These are phyloP conservation scores for Zalaria obscura DNA, from an alignment of 2,329 filamentous ascomycete genomes.

Conservation along the genomic window DNA sequence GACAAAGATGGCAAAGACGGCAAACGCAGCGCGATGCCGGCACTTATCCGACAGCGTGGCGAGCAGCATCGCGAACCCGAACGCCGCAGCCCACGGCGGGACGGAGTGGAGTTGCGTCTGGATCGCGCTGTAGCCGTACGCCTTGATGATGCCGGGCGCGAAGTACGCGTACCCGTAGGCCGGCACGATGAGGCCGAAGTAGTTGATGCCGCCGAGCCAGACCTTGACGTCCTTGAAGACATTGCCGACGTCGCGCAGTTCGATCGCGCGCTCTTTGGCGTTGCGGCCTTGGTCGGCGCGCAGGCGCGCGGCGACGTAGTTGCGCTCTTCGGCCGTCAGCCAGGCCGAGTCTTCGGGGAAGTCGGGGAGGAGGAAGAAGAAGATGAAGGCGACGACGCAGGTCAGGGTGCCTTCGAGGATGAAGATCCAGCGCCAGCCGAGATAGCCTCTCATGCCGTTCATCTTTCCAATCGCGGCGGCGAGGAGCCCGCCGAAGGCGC, in stretches of 20 bases:
- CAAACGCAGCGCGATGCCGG: constrained; percentile 62
- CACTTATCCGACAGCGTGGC: constrained; percentile 58
- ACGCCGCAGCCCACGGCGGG: constrained; percentile 56
- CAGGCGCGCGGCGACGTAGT: constrained; percentile 31
- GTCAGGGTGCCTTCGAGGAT: constrained; percentile 11
- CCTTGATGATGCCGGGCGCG: constrained; percentile 31
- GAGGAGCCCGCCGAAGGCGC: constrained; percentile 74
- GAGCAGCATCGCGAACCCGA: constrained; percentile 62
- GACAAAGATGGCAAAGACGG: constrained; percentile 52
- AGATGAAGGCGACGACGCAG: constrained; percentile 26
- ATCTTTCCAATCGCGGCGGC: constrained; percentile 84
- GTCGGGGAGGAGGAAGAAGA: constrained; percentile 39
- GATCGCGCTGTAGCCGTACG: constrained; percentile 37
- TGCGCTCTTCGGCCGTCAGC: constrained; percentile 23
- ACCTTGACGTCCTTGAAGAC: constrained; percentile 37
- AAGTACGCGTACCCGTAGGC: constrained; percentile 33
- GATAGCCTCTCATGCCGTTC: constrained; percentile 53
- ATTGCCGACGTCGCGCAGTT: constrained; percentile 24
- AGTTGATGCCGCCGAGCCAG: constrained; percentile 36
- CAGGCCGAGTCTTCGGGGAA: constrained; percentile 41
- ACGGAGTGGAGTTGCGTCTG: constrained; percentile 40
- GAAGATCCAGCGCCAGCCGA: constrained; percentile 55
- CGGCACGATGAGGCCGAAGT: constrained; percentile 32
- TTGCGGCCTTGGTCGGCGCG: constrained; percentile 33
- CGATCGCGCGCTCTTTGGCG: constrained; percentile 29